Evolutionary conservation across 2,329 filamentous ascomycete genomes (phyloP), one percentile per base, ranked within the genome.

Genomic region (Aspergillus thermomutatus): DNA sequence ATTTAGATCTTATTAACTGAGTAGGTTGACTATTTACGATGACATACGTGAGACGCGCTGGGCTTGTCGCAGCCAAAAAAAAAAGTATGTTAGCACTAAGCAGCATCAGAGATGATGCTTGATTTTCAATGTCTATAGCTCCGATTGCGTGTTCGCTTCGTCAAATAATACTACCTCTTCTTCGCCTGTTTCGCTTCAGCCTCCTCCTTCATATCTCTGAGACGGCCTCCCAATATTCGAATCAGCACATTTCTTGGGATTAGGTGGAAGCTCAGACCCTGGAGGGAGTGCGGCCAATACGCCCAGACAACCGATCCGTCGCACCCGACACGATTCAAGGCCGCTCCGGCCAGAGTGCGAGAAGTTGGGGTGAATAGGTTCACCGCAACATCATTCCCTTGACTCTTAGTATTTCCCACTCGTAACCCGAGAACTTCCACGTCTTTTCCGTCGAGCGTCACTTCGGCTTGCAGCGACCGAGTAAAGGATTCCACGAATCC

Each of bases 401-500:
- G 57, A 2, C 68, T 74, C 2, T 60, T 64, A 4, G 74, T 70
- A 26, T 65, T 65, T 3, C 66, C 75, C n/a, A 75, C 65, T 14
- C 67, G 59, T n/a, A 79, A 56, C 1, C 64, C 69, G 52, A 77
- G 56, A 1, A 80, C 71, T 37, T 79, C 74, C 8, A 79, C 65
- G 11, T 74, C 64, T 4, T 65, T 55, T 1, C 66, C 65, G 37
- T 77, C 72, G 2, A 71, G 68, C 11, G 60, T 61, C 68, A 80
- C 69, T 64, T 84, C 82, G 4, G 74, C 69, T 1, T 64, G 59
- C 10, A 84, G 65, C 2, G 72, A 66, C 8, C 65, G 62, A 1
- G 75, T 76, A 56, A 79, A 77, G 0, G 71, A 66, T 49, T 73
- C 71, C 43, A 77, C 71, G 63, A 77, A 83, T 3, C 72, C 75